phyloP scores from a whole-genome alignment of 257 asterid genomes.

The Scutellaria barbata region DNA sequence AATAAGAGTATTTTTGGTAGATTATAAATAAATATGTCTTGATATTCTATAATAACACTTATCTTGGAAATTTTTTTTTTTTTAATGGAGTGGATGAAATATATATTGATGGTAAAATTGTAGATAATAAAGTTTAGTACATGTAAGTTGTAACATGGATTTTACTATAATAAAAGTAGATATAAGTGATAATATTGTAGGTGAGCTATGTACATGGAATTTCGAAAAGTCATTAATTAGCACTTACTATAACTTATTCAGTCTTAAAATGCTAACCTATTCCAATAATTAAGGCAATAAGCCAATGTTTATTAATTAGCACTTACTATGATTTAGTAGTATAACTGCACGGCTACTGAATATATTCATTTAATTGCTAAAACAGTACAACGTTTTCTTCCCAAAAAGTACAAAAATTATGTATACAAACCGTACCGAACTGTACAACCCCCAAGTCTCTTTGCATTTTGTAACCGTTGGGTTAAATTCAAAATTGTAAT shows the following conservation, averaged over 20 bases:
- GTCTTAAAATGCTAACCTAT: not conserved
- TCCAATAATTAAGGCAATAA: conserved; percentile 24
- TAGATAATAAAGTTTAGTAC: not conserved
- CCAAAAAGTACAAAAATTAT: not conserved
- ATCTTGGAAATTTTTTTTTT: no score
- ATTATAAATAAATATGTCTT: no score
- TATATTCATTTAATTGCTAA: not conserved
- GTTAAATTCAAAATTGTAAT: no score
- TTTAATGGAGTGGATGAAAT: no score
- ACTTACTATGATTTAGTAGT: not conserved
- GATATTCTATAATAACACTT: no score
- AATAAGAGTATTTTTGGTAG: no score
- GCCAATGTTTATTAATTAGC: not conserved
- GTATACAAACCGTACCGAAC: conserved; percentile 1
- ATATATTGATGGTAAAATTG: not conserved
- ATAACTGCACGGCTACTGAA: conserved; percentile 7
- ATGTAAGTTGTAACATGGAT: not conserved
- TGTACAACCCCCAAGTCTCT: not conserved
- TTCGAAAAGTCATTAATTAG: not conserved
- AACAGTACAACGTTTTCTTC: conserved; percentile 11
- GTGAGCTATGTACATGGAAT: not conserved
- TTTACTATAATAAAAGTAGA: not conserved
- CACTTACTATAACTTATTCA: not conserved
- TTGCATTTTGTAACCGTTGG: no score
- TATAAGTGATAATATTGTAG: not conserved